Evolutionary conservation across 2,329 filamentous ascomycete species (phyloP).

Genomic region (Lachnellula suecica): DNA sequence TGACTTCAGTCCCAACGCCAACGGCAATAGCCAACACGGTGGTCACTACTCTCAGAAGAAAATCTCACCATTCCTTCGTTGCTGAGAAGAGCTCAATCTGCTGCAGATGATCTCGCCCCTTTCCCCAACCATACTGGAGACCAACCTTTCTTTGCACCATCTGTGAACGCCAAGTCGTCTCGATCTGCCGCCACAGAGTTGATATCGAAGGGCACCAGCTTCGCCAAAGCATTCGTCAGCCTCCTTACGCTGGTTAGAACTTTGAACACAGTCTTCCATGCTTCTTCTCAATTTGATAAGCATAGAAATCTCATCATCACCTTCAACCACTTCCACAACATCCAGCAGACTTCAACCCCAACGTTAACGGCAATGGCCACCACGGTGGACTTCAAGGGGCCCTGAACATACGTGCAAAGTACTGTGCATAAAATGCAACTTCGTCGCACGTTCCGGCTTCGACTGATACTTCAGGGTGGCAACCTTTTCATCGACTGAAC

Average conservation of each 20-base stretch:
- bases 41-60: too few relatives aligned
- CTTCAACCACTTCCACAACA: too few relatives aligned
- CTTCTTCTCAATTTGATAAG: conserved; percentile 48
- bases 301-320: conserved; percentile 57
- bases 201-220: conserved; percentile 66
- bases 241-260: conserved; percentile 75
- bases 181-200: conserved; percentile 40
- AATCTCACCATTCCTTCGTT: conserved; percentile 81
- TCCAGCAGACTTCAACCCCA: too few relatives aligned
- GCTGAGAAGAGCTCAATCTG: conserved; percentile 68
- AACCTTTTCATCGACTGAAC: too few relatives aligned
- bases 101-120: conserved; percentile 66
- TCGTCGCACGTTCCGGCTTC: too few relatives aligned
- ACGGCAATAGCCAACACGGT: too few relatives aligned
- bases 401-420: too few relatives aligned
- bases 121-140: conserved; percentile 53
- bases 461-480: too few relatives aligned
- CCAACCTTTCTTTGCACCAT: conserved; percentile 68
- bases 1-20: too few relatives aligned
- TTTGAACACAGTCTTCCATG: conserved; percentile 72
- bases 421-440: too few relatives aligned
- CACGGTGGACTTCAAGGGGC: too few relatives aligned
- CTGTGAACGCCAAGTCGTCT: conserved; percentile 47
- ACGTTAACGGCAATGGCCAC: too few relatives aligned
- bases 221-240: conserved; percentile 76